Evolutionary conservation across 768 basidiomycete species (phyloP).

Genomic region (Kockovaella imperatae): DNA sequence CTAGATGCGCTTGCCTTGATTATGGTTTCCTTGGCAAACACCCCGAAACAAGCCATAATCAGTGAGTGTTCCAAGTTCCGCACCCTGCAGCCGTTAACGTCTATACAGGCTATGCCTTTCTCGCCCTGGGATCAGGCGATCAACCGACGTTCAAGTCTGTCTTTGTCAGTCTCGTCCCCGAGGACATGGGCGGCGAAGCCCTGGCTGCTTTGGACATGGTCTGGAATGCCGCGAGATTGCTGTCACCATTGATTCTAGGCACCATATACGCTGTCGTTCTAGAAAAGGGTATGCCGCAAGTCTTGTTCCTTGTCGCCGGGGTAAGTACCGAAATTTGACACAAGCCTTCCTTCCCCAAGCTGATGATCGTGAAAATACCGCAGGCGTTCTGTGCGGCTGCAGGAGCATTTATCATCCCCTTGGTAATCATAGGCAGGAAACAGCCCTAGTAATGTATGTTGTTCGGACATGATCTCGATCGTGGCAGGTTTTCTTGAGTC

Average conservation of each 20-base stretch:
- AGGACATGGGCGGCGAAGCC: slow-evolving; percentile 29
- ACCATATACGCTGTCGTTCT: slow-evolving; percentile 31
- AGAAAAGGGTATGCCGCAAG: slow-evolving; percentile 27
- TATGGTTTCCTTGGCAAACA: slow-evolving; percentile 23
- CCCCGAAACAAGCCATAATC: slow-evolving; percentile 25
- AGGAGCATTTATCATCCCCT: slow-evolving; percentile 6
- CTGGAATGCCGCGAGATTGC: slow-evolving; percentile 24
- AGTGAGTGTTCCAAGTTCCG: slow-evolving; percentile 10
- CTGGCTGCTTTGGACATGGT: slow-evolving; percentile 40
- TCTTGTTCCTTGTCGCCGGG: slow-evolving; percentile 31
- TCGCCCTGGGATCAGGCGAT: slow-evolving; percentile 35
- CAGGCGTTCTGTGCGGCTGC: slow-evolving; percentile 14
- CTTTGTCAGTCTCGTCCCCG: slow-evolving; percentile 27
- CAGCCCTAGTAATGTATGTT: too few relatives aligned
- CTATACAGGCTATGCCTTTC: slow-evolving; percentile 20
- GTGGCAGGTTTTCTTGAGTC: too few relatives aligned
- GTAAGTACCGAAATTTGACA: slow-evolving; percentile 14
- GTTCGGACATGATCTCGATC: too few relatives aligned
- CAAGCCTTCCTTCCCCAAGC: not conserved
- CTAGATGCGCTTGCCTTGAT: slow-evolving; percentile 27
- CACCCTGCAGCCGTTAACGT: not conserved
- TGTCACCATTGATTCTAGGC: slow-evolving; percentile 31
- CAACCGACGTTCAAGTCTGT: slow-evolving; percentile 38
- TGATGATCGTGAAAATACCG: not conserved
- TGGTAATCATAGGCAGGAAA: too few relatives aligned